Conservation (phyloP, 2,329 filamentous ascomycete genomes). For the Colletotrichum melonis region DNA sequence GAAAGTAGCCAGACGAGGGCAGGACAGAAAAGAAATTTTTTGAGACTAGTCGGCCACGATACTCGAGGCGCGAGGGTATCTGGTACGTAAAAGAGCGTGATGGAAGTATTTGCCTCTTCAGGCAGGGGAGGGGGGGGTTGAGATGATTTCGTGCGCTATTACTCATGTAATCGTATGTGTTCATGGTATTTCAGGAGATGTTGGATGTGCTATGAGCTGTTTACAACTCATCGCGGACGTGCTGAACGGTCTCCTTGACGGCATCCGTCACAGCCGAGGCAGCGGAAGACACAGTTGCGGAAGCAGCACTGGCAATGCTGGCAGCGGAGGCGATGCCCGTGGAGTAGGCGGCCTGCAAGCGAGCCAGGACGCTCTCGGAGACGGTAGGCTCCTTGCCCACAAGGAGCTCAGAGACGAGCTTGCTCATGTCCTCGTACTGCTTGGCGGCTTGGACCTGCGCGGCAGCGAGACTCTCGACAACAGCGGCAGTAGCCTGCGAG, state of each 20-base stretch:
- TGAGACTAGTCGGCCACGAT: conserved; percentile 24
- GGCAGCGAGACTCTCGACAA: conserved; percentile 58
- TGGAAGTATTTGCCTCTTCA: background rate
- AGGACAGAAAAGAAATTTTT: conserved; percentile 35
- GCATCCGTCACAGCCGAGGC: conserved; percentile 50
- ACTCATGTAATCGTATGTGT: conserved; percentile 34
- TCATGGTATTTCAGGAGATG: background rate
- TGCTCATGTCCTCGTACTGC: conserved; percentile 77
- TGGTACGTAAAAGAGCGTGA: conserved; percentile 32
- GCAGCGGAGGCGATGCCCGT: conserved; percentile 70
- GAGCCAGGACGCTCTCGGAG: conserved; percentile 81
- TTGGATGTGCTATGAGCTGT: background rate
- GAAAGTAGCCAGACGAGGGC: background rate
- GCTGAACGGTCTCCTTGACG: conserved; percentile 51
- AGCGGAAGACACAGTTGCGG: conserved; percentile 36
- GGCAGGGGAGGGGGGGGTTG: background rate
- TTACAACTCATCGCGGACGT: conserved; percentile 56
- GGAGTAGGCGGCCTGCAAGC: conserved; percentile 78
- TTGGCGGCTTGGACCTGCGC: conserved; percentile 69
- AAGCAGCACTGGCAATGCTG: conserved; percentile 51
- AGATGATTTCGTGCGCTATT: conserved; percentile 31
- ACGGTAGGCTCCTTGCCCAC: conserved; percentile 83
- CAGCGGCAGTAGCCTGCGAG: conserved; percentile 66
- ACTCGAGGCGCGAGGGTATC: conserved; percentile 34
- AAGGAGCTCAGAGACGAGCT: conserved; percentile 81